These are phyloP conservation scores for Astraeus odoratus DNA, from an alignment of 768 basidiomycete species.

Conservation along the genomic window DNA sequence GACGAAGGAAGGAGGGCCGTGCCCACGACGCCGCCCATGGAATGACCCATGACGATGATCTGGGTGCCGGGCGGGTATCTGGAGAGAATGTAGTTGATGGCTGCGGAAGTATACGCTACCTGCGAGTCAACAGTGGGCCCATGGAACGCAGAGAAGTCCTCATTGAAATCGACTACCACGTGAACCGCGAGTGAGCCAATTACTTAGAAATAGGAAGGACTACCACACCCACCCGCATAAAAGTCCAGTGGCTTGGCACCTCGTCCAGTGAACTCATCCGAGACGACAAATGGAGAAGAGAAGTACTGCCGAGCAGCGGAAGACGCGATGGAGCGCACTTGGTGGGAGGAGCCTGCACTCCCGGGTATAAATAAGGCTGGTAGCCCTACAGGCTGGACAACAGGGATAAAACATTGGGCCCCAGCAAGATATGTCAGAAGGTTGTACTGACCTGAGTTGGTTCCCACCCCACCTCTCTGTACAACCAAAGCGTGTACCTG, in stretches of 20 bases:
- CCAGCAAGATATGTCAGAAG: conserved; percentile 2
- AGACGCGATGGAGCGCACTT: conserved; percentile 92
- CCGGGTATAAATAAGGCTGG: conserved; percentile 98
- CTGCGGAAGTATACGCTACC: conserved; percentile 62
- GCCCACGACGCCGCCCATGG: conserved; percentile 95
- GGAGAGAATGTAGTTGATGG: conserved; percentile 73
- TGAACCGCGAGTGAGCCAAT: too few relatives aligned
- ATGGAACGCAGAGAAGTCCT: conserved; percentile 94
- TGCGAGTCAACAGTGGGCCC: conserved; percentile 82
- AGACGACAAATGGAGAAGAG: conserved; percentile 47
- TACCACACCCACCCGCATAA: conserved; percentile 59
- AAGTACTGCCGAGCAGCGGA: conserved; percentile 82
- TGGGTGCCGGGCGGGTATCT: conserved; percentile 57
- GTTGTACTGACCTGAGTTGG: conserved; percentile 39
- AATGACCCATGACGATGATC: conserved; percentile 84
- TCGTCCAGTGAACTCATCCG: conserved; percentile 44
- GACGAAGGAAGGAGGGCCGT: conserved; percentile 64
- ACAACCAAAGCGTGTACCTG: conserved; percentile 84
- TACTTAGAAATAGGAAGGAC: neutral
- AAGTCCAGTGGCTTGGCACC: conserved; percentile 64
- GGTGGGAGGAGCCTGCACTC: conserved; percentile 91
- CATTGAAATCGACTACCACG: conserved; percentile 90
- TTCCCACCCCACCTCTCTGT: conserved; percentile 88
- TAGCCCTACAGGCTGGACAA: conserved; percentile 37
- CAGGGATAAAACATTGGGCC: neutral